Evolutionary conservation across 345 rosid species (phyloP), one percentile per base, ranked within the genome.

Genomic region (Moringa oleifera): DNA sequence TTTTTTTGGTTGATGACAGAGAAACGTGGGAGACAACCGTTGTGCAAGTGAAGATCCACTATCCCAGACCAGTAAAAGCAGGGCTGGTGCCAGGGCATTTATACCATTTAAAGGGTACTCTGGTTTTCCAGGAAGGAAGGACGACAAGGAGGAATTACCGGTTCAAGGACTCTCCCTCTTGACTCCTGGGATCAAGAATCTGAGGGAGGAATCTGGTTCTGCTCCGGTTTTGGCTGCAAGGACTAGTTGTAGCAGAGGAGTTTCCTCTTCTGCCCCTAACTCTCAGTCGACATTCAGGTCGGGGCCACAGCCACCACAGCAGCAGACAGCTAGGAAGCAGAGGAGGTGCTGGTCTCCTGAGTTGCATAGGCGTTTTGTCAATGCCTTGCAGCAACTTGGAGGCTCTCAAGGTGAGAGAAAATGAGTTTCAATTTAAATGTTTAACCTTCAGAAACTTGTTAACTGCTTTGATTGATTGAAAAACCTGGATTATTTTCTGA

Each of bases 301-400:
- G 52, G 89, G 71, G 51, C 61, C 75, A 6, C 78, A 57, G 33
- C 78, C 66, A 46, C 73, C 73, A 53, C 82, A 78, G 62, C 85
- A 80, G 57, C 94, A 80, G 70, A 72, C 71, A 64, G 36, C 76
- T 21, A 73, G 98, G 82, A 93, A 93, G 75, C 96, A 86, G 74
- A 83, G 98, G 75, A 85, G 97, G 71, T 86, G 92, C 74, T 93
- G 98, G 98, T 90, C 92, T n/a, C 87, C 94, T 0, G 96, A 86
- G 75, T 75, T 93, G 65, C 98, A 93, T 75, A 83, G 87, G 22
- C 83, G 89, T 50, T 93, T 93, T 28, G 79, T 90, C 46, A 81
- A 77, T 78, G 96, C 98, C 18, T 73, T 93, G 73, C 87, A 93
- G 61, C 86, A 85, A 24, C 96, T 93, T 15, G 98, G 97, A 65